Evolutionary conservation across 257 asterid genomes (phyloP).

Genomic region (Dorcoceras hygrometricum): DNA sequence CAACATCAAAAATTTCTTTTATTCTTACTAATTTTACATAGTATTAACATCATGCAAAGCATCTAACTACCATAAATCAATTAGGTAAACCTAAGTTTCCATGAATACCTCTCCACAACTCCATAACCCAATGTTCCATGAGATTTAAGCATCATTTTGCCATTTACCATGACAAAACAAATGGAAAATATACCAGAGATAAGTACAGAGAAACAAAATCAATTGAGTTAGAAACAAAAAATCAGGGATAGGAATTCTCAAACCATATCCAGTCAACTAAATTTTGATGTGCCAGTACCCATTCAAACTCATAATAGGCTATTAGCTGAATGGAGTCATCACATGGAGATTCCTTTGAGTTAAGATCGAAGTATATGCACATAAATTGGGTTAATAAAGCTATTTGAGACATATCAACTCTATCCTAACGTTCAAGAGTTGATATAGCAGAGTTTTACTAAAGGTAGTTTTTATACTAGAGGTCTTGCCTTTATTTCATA

Average conservation of each 20-base stretch:
- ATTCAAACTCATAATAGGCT: background rate
- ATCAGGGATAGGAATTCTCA: background rate
- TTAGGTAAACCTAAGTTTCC: background rate
- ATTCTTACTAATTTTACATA: too few relatives aligned
- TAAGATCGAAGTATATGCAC: background rate
- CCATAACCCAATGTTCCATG: background rate
- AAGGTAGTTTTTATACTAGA: too few relatives aligned
- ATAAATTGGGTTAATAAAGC: background rate
- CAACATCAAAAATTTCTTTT: conserved; percentile 9
- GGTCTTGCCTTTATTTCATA: background rate
- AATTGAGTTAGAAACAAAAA: background rate
- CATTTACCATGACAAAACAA: background rate
- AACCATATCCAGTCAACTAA: background rate
- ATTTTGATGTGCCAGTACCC: background rate
- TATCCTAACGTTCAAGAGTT: background rate
- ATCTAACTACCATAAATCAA: background rate
- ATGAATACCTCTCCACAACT: background rate
- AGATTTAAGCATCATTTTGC: background rate
- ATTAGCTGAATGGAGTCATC: background rate
- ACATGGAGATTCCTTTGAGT: background rate
- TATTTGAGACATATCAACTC: background rate
- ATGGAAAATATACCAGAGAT: background rate
- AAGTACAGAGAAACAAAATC: background rate
- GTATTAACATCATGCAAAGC: background rate
- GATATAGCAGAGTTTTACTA: background rate